Evolutionary conservation across 2,329 filamentous ascomycete species (phyloP), one percentile per base, ranked within the genome.

Genomic region (Aspergillus candidus): DNA sequence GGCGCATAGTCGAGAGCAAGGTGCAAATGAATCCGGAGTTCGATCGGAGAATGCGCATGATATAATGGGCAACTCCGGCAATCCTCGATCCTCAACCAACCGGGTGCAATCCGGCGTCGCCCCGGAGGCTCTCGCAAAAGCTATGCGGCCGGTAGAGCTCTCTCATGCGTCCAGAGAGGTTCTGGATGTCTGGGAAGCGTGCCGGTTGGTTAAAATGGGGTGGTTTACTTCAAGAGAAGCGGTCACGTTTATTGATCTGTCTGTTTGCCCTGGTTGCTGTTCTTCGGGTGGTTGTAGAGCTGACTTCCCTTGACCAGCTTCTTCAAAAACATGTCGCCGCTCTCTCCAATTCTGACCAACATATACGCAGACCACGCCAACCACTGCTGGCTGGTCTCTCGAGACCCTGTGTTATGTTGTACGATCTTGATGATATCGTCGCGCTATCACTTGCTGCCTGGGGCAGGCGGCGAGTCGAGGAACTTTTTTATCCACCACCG

Each of bases 341-440:
- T 78, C 18, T 76, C 75, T 2, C 75, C 75, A 0, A 73, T 78
- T 4, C 57, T 76, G 3, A 70, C 68, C 2, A 67, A 73, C 36
- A 75, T 74, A 44, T 76, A 77, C 51, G 64, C 70, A 2, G 62
- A 72, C 31, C 74, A 77, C 47, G 58, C 62, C 12, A 72, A 71
- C 27, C 75, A 78, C 47, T 68, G 65, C 39, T 62, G 63, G 32
- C 58, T 79, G 3, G 71, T 78, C 40, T 67, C 71, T 2, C 60
- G 72, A 29, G 76, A 79, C 35, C 75, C 76, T 2, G 70, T 77
- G 3, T 59, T 78, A 1, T 78, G 74, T 43, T 72, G 66, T 32
- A 75, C 74, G 0, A 75, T 79, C 3, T 60, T 78, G 0, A 76
- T 75, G 70, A 71, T 78, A 2, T 78, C 76, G 1, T 76, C 75